Evolutionary conservation across 768 basidiomycete species (phyloP), one percentile per base, ranked within the genome.

Genomic region (Asterophora parasitica): DNA sequence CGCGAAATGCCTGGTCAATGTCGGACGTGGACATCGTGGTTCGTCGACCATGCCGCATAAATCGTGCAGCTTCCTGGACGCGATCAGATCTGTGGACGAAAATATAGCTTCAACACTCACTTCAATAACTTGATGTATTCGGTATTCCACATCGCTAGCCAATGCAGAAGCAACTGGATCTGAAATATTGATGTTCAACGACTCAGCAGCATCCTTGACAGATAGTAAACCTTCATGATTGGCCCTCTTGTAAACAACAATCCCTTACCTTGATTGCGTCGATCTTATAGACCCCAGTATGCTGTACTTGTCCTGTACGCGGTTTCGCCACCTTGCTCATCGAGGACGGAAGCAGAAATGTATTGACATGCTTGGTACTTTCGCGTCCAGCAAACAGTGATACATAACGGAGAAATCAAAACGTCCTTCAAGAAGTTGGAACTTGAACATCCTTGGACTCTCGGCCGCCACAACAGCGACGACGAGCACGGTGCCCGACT

Each of bases 131-230:
- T 98, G 91, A 65, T 95, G 92, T 62, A 97, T 79, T 50, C 96
- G 76, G 67, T 97, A 97, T 62, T 98, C 96, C 34, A 97, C 92
- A 71, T 99, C 96, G 57, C 90, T 92, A 0, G 96, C 92, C 19
- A 99, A 75, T 0, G 88, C 77, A 4, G 83, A 83, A 4, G 92
- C 88, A 19, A 96, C 88, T 2, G 75, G 61, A 44, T 94, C 91
- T 2, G 88, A 72, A 34, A 99, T 83, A 11, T 82, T 69, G 47
- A 98, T 82, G 50, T 83, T 83, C 27, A 96, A 66, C 0, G 87
- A 85, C 55, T 97, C 95, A 27, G 96, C 93, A 38, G 87, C 84
- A 70, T 98, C 93, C 93, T 95, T 36, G 9, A 42, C 6, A 17
- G 12, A 7, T 15, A 60, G 30, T 37, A 34, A 37, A 44, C 34